Percentiles rank a stretch among this genome's conserved stretches.
Evolutionary conservation across 2,329 filamentous ascomycete genomes (phyloP).

Genomic region (Verticillium dahliae): DNA sequence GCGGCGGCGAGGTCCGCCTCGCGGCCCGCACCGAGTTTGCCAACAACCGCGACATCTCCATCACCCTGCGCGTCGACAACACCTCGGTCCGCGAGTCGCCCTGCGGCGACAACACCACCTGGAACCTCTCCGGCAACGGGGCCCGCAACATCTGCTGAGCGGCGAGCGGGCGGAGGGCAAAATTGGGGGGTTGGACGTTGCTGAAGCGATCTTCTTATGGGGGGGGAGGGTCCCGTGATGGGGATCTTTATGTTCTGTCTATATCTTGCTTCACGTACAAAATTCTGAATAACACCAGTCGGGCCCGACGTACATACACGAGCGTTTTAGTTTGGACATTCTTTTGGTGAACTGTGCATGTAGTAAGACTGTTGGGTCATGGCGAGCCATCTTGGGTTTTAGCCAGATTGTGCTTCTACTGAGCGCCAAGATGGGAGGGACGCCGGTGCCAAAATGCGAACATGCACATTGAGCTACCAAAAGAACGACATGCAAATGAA

Average conservation of each 20-base stretch:
- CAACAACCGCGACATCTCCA: slow-evolving; percentile 43
- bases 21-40: slow-evolving; percentile 46
- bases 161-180: neutral
- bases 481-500: no score
- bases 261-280: neutral
- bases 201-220: neutral
- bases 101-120: slow-evolving; percentile 45
- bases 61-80: slow-evolving; percentile 41
- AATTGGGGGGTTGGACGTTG: neutral
- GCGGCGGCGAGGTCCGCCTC: slow-evolving; percentile 49
- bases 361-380: no score
- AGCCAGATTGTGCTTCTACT: no score
- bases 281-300: neutral
- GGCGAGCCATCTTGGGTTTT: neutral
- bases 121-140: slow-evolving; percentile 40
- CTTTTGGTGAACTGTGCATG: no score
- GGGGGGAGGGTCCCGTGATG: neutral
- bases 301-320: neutral
- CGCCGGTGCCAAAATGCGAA: no score
- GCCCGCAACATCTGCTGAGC: slow-evolving; percentile 31
- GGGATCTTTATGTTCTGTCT: neutral
- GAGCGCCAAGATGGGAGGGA: no score
- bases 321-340: neutral
- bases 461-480: no score
- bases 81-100: slow-evolving; percentile 46